phyloP scores from a whole-genome alignment of 768 basidiomycete species.

The Trametes cinnabarina region DNA sequence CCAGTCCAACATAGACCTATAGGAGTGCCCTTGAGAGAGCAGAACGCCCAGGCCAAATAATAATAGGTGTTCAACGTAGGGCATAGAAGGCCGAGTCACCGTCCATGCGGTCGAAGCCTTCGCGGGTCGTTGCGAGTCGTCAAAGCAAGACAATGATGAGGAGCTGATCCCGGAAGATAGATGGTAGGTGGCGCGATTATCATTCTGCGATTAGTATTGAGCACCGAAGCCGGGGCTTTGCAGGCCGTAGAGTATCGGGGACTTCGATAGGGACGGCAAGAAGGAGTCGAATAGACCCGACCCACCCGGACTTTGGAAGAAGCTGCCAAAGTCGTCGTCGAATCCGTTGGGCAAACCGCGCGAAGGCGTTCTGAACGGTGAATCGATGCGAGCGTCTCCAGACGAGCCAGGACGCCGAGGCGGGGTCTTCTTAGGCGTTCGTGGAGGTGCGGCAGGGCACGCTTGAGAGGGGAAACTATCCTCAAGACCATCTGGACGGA shows the following conservation, averaged over 20 bases:
- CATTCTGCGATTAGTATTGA: background rate
- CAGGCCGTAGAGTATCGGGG: background rate
- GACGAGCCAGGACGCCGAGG: slow-evolving; percentile 37
- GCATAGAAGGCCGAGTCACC: background rate
- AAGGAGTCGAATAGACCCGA: slow-evolving; percentile 6
- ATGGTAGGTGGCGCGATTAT: background rate
- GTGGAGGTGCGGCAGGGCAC: background rate
- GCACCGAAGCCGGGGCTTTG: slow-evolving; percentile 9
- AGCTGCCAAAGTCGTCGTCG: slow-evolving; percentile 67
- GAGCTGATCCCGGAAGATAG: background rate
- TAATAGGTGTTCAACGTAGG: slow-evolving; percentile 12
- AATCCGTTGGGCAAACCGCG: slow-evolving; percentile 58
- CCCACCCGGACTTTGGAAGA: slow-evolving; percentile 28
- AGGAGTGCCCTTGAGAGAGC: slow-evolving; percentile 8
- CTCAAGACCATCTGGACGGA: background rate
- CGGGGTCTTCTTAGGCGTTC: slow-evolving; percentile 33
- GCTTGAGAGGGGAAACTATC: too few relatives aligned
- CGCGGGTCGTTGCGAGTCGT: slow-evolving; percentile 1
- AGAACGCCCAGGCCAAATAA: slow-evolving; percentile 11
- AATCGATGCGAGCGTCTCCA: slow-evolving; percentile 21
- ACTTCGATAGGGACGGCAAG: background rate
- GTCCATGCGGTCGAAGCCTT: background rate
- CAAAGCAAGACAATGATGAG: background rate
- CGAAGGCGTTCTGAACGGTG: slow-evolving; percentile 33
- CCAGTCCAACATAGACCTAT: slow-evolving; percentile 9